A percentile compares a stretch with the other conserved stretches of the same genome.
Conservation (phyloP, 2,329 filamentous ascomycete genomes). For the Fusarium secorum region DNA sequence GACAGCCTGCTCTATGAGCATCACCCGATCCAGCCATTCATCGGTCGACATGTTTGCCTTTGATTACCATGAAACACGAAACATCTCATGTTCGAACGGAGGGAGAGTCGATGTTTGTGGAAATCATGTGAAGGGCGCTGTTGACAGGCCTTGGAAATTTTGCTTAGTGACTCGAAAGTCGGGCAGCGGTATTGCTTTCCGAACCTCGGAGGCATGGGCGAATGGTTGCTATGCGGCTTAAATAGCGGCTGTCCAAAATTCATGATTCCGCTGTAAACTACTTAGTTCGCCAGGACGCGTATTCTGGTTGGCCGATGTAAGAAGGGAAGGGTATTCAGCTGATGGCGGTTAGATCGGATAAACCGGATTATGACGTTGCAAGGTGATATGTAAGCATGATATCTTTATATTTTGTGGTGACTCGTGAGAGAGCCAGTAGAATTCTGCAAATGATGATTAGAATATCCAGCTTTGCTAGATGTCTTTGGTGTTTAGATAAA, state of each 20-base stretch:
- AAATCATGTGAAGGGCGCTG: background rate
- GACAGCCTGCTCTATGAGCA: background rate
- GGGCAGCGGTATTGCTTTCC: background rate
- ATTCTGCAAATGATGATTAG: background rate
- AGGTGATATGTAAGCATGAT: background rate
- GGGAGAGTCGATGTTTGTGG: background rate
- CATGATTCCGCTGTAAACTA: background rate
- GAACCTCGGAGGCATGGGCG: background rate
- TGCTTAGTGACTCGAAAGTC: background rate
- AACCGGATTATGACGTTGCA: background rate
- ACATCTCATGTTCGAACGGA: background rate
- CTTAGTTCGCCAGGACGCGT: background rate
- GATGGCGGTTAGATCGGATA: background rate
- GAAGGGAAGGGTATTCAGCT: background rate
- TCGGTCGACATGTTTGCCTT: background rate
- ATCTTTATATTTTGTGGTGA: accelerated
- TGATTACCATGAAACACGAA: background rate
- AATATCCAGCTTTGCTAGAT: accelerated
- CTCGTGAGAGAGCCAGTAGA: accelerated
- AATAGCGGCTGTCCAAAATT: background rate
- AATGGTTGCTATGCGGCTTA: background rate
- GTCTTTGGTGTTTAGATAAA: background rate
- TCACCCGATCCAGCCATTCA: background rate
- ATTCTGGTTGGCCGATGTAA: background rate
- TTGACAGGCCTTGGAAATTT: background rate